Conservation (phyloP, 352 stramenopile species). For the Phytophthora quininea region DNA sequence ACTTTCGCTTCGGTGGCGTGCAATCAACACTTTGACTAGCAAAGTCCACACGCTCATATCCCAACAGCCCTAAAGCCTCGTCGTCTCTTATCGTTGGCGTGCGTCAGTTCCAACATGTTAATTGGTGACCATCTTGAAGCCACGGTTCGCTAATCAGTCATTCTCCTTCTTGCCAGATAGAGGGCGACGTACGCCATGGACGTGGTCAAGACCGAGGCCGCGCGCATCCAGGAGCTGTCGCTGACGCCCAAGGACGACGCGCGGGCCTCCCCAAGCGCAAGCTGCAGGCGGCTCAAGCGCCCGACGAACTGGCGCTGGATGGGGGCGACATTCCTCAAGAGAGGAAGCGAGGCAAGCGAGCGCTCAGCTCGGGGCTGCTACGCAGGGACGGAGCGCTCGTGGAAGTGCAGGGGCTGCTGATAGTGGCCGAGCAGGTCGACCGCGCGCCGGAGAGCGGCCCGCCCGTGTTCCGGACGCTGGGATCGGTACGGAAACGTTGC, state of each 20-base stretch:
- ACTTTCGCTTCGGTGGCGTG: slow-evolving; percentile 3
- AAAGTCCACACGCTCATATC: slow-evolving; percentile 2
- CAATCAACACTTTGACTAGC: neutral
- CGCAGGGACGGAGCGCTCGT: slow-evolving; percentile 39
- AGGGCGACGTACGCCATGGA: too few species aligned
- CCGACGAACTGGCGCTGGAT: too few species aligned
- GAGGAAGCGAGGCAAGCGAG: slow-evolving; percentile 49
- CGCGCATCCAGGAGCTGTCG: slow-evolving; percentile 47
- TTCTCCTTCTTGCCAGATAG: slow-evolving; percentile 2
- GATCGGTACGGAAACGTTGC: slow-evolving; percentile 40
- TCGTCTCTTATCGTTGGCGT: slow-evolving; percentile 6
- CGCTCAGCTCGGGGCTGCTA: slow-evolving; percentile 27
- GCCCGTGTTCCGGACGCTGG: slow-evolving; percentile 45
- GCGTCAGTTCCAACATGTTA: slow-evolving; percentile 12
- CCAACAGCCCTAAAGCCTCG: too few species aligned
- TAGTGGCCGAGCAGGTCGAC: slow-evolving; percentile 54
- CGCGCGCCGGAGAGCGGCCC: slow-evolving; percentile 1
- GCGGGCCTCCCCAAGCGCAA: slow-evolving; percentile 35
- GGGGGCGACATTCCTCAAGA: too few species aligned
- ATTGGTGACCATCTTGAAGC: slow-evolving; percentile 1
- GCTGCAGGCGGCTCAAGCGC: too few species aligned
- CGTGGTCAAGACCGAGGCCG: slow-evolving; percentile 33
- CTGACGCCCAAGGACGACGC: slow-evolving; percentile 20
- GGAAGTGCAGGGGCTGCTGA: slow-evolving; percentile 53
- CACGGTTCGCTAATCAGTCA: neutral